phyloP scores from a whole-genome alignment of 768 basidiomycete genomes.

The Amanita molliuscula region DNA sequence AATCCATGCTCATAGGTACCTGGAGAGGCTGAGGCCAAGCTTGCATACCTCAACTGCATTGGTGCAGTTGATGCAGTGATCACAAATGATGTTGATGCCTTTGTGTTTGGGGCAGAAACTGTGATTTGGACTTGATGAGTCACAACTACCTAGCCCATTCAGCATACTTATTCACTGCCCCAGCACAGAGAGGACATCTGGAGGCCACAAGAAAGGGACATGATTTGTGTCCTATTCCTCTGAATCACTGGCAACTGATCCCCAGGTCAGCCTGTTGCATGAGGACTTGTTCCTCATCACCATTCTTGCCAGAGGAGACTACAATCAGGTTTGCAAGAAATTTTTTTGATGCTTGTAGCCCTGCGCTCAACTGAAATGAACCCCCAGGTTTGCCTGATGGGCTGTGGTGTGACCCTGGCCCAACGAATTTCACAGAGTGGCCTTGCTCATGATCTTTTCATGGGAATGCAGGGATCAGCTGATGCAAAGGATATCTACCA shows the following conservation, averaged over 20 bases:
- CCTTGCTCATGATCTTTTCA: too few species aligned
- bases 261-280: not conserved
- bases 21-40: not conserved
- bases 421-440: not conserved
- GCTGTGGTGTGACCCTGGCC: not conserved
- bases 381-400: not conserved
- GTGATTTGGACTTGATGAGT: not conserved
- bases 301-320: not conserved
- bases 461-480: too few species aligned
- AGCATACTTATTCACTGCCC: not conserved
- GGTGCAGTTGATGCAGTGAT: not conserved
- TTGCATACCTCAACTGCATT: not conserved
- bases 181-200: not conserved
- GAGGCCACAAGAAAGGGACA: too few species aligned
- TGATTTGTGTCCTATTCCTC: not conserved
- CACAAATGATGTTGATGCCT: not conserved
- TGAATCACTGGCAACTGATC: not conserved
- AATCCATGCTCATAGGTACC: not conserved
- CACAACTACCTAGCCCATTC: not conserved
- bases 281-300: not conserved
- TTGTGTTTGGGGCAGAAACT: not conserved
- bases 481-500: too few species aligned
- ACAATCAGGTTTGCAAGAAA: not conserved
- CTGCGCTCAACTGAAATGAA: not conserved
- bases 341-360: not conserved